phyloP scores from a whole-genome alignment of 2,329 filamentous ascomycete genomes.

The Myrmaecium sp. region DNA sequence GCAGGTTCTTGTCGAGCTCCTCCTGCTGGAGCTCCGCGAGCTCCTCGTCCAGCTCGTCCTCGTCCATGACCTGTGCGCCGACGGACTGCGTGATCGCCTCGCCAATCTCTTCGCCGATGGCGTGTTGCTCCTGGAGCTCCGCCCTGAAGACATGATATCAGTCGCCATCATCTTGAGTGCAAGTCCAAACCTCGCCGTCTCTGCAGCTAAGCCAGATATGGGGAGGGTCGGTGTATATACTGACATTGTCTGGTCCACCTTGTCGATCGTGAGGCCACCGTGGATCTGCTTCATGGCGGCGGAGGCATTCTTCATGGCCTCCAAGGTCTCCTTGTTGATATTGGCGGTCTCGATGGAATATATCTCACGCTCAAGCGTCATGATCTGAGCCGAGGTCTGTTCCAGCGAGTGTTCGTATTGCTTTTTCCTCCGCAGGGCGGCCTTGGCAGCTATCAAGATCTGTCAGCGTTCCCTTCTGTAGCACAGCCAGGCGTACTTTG shows the following conservation, averaged over 20 bases:
- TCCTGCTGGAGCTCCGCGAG: conserved; percentile 80
- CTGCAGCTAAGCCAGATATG: neutral
- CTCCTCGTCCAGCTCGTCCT: conserved; percentile 72
- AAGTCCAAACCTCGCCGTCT: neutral
- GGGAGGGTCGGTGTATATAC: conserved; percentile 18
- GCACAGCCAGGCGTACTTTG: neutral
- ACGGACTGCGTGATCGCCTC: conserved; percentile 60
- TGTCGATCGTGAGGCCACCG: conserved; percentile 75
- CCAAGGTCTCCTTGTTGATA: conserved; percentile 92
- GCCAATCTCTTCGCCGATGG: conserved; percentile 83
- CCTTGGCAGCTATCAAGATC: conserved; percentile 58
- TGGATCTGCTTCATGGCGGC: conserved; percentile 89
- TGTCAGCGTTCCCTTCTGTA: neutral
- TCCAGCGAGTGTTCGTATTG: conserved; percentile 79
- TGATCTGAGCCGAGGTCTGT: conserved; percentile 78
- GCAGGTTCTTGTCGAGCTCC: conserved; percentile 81
- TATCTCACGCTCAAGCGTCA: conserved; percentile 86
- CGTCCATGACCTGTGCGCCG: conserved; percentile 59
- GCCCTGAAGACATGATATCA: conserved; percentile 42
- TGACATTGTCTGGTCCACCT: conserved; percentile 90
- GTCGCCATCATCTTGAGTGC: neutral
- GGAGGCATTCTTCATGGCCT: conserved; percentile 79
- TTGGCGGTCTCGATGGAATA: conserved; percentile 95
- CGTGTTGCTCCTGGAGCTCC: conserved; percentile 77
- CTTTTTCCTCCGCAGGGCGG: conserved; percentile 87